phyloP scores from a whole-genome alignment of 1,284 basidiomycete genomes.

The Puccinia coronata region DNA sequence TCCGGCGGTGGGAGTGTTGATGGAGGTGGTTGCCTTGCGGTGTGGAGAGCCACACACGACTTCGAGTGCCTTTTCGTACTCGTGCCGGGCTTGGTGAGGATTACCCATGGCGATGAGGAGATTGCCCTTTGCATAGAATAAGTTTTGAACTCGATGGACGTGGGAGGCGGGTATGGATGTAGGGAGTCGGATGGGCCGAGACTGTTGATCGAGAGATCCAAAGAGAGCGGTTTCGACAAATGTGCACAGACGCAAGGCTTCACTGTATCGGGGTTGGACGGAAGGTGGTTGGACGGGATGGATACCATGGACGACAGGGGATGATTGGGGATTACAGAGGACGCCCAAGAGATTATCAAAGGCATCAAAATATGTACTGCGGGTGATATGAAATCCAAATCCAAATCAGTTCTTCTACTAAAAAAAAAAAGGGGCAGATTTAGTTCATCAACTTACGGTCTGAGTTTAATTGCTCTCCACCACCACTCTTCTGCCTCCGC shows the following conservation, averaged over 20 bases:
- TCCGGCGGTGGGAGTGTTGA: conserved; percentile 51
- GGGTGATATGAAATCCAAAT: no score
- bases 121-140: conserved; percentile 62
- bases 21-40: conserved; percentile 37
- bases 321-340: conserved; percentile 58
- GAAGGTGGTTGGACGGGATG: conserved; percentile 59
- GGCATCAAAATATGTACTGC: conserved; percentile 58
- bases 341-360: conserved; percentile 62
- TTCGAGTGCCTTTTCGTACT: conserved; percentile 60
- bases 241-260: conserved; percentile 53
- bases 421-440: background rate
- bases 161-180: conserved; percentile 58
- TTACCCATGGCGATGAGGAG: conserved; percentile 58
- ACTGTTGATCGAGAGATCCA: conserved; percentile 35
- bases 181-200: conserved; percentile 53
- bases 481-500: conserved; percentile 62
- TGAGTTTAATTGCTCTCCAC: conserved; percentile 61
- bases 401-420: no score
- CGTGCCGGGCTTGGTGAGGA: conserved; percentile 56
- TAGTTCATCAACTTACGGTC: conserved; percentile 54
- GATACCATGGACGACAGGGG: conserved; percentile 32
- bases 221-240: conserved; percentile 47
- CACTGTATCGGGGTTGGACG: conserved; percentile 59
- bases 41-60: conserved; percentile 50
- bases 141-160: conserved; percentile 61